phyloP scores from a whole-genome alignment of 2,329 filamentous ascomycete genomes.

The Colletotrichum endophyticum region DNA sequence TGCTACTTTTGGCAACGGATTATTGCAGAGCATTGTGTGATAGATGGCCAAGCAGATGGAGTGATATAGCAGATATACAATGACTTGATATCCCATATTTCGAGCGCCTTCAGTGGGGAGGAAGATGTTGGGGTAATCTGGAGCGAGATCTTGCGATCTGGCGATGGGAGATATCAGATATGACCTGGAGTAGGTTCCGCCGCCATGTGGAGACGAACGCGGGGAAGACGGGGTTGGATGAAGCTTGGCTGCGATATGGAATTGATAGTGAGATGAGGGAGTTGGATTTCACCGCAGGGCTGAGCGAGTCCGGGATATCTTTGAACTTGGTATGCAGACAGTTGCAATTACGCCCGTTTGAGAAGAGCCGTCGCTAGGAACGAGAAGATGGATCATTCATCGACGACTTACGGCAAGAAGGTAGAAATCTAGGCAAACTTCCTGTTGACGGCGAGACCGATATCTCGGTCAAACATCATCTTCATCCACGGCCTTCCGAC shows the following conservation, averaged over 20 bases:
- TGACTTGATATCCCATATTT: neutral
- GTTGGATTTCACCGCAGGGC: neutral
- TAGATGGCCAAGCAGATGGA: neutral
- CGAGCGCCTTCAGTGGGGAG: neutral
- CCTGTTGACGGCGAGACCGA: neutral
- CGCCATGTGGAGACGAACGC: neutral
- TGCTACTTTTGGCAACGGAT: neutral
- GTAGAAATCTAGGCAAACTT: rapidly evolving
- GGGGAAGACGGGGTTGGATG: neutral
- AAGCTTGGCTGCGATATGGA: neutral
- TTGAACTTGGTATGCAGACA: neutral
- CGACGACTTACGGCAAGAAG: neutral
- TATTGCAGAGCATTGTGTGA: neutral
- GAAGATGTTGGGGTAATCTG: neutral
- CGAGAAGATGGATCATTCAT: neutral
- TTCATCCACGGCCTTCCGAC: neutral
- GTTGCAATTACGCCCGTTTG: neutral
- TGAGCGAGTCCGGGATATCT: neutral
- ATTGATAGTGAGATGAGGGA: neutral
- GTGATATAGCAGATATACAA: neutral
- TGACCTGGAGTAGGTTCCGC: neutral
- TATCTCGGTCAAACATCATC: neutral
- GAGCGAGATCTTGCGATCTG: neutral
- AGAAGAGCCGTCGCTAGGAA: neutral
- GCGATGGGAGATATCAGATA: neutral